Base-by-base conservation (phyloP, 805 yeast genomes). In the Candida arabinofermentans region DNA sequence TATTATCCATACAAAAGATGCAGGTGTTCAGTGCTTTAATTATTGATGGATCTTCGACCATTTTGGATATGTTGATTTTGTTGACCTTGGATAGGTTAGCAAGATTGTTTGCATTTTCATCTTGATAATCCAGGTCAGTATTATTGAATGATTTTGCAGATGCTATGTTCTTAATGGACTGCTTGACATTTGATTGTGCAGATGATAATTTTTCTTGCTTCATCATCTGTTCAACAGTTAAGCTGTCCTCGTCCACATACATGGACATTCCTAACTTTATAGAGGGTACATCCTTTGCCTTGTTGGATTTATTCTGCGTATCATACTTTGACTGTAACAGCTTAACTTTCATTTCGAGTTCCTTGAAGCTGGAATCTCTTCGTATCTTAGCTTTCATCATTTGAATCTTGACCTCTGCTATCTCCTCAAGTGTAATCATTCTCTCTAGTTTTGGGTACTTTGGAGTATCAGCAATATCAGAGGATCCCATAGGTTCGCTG, bases 51-150 rank as follows among this genome's bases (percentile, higher is more conserved):
- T 67, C 60, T 8, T 46, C 50, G 5, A 49, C 16, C 26, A 43
- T 13, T 13, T 37, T 34, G 14, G 40, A 36, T 5, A 48, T 19
- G 24, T 37, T 37, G 10, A 63, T 47, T 19, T 58, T 56, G 8
- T 60, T 62, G 14, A 51, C 49, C 17, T 56, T 48, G 9, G 61
- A 47, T 14, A 63, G 44, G 14, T 49, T 40, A 0, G 77, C 69
- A 8, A 72, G 55, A 29, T 54, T 55, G 0, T 57, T 56, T 1
- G 74, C 67, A 32, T 63, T 61, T 6, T 71, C 75, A 39, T 70
- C 74, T 37, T 69, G 67, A 32, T 65, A 63, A 31, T 73, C 77
- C 33, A 66, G 41, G 38, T 70, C 74, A 10, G 22, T 8, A n/a
- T 59, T 54, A 14, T 58, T 55, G 48, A 57, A 73, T 14, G 52